Conservation (phyloP, 202 grass and related monocot species). For the Sporobolus alterniflorus region DNA sequence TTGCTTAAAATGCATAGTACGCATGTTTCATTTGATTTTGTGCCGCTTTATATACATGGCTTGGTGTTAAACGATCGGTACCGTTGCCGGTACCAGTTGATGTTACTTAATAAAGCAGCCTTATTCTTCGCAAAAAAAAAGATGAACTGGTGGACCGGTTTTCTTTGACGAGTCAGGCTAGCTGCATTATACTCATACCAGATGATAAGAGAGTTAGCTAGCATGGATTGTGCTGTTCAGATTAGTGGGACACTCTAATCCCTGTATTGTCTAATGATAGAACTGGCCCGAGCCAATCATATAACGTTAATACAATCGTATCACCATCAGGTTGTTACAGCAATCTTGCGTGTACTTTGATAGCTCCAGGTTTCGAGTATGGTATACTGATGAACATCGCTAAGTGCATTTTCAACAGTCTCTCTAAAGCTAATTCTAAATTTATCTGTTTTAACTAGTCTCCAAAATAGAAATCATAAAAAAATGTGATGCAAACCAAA, state of each 20-base stretch:
- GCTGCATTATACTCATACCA: background rate
- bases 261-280: slow-evolving; percentile 10
- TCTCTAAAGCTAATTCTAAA: no score
- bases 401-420: no score
- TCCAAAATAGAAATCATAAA: no score
- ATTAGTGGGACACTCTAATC: background rate
- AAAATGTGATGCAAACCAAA: no score
- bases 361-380: background rate
- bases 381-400: background rate
- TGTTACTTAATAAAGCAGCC: no score
- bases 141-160: slow-evolving; percentile 18
- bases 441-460: no score
- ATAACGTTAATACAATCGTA: background rate
- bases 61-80: no score
- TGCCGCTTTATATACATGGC: no score
- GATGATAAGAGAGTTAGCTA: slow-evolving; percentile 3
- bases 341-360: background rate
- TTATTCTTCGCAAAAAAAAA: no score
- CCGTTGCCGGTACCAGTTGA: no score
- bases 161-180: slow-evolving; percentile 15
- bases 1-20: no score
- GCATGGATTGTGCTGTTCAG: background rate
- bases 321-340: background rate
- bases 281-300: slow-evolving; percentile 14
- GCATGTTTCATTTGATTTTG: no score